A percentile compares a stretch with the other conserved stretches of the same genome.
Conservation (phyloP, 2,329 filamentous ascomycete genomes). For the Botryosphaeria dothidea region DNA sequence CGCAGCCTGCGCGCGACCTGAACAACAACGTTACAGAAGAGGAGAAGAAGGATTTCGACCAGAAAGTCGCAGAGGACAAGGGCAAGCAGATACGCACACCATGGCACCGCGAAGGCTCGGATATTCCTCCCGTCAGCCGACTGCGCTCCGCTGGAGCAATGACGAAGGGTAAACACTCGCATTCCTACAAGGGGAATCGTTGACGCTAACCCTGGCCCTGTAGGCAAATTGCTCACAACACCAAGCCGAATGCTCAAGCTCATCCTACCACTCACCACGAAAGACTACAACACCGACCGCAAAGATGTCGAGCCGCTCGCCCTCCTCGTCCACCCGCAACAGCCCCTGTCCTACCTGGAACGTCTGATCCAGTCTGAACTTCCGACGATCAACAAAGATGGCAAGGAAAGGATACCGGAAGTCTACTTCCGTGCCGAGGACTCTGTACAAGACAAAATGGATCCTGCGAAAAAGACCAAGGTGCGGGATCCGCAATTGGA, state of each 20-base stretch:
- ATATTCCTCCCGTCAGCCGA: constrained; percentile 57
- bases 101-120: constrained; percentile 66
- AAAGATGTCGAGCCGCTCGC: constrained; percentile 82
- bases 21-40: constrained; percentile 47
- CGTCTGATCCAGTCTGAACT: constrained; percentile 86
- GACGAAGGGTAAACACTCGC: constrained; percentile 57
- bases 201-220: neutral
- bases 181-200: neutral
- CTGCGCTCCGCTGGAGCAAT: constrained; percentile 57
- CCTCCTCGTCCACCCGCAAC: constrained; percentile 82
- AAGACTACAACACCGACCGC: constrained; percentile 59
- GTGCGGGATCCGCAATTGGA: constrained; percentile 29
- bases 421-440: constrained; percentile 82
- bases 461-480: constrained; percentile 30
- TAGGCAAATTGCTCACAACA: constrained; percentile 77
- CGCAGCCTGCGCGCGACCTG: constrained; percentile 40
- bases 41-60: constrained; percentile 48
- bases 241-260: constrained; percentile 79
- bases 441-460: constrained; percentile 60
- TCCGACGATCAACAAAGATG: constrained; percentile 63
- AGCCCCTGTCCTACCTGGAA: constrained; percentile 88
- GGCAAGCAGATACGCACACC: constrained; percentile 62
- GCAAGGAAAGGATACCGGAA: constrained; percentile 69
- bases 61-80: constrained; percentile 48
- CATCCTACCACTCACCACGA: constrained; percentile 70